Conservation (phyloP, 2,329 filamentous ascomycete genomes). For the Epichloe elymi region DNA sequence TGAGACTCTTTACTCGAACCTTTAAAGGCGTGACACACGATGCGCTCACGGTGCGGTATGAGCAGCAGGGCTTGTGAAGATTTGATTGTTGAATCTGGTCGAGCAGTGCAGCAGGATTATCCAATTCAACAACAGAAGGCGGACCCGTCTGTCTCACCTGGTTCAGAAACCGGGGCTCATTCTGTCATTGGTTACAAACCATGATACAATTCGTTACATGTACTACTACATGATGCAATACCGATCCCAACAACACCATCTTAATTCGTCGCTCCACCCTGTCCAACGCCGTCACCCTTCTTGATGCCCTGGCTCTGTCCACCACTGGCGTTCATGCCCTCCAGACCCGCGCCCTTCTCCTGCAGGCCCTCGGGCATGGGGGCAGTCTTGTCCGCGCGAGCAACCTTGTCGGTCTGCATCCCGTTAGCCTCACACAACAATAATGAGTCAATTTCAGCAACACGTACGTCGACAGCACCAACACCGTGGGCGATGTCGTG, state of each 20-base stretch:
- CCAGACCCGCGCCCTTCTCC: conserved; percentile 30
- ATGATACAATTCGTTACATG: background rate
- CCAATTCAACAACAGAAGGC: too few species aligned
- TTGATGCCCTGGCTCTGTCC: conserved; percentile 30
- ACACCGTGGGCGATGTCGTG: conserved; percentile 32
- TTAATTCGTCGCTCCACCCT: conserved; percentile 19
- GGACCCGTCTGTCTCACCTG: too few species aligned
- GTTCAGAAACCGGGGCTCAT: too few species aligned
- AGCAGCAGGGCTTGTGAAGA: conserved; percentile 8
- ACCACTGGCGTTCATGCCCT: conserved; percentile 28
- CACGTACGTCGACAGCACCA: conserved; percentile 24
- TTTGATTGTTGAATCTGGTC: too few species aligned
- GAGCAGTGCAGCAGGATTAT: too few species aligned
- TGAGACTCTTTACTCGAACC: background rate
- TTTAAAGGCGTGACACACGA: conserved; percentile 23
- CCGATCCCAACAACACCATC: background rate
- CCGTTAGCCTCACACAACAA: background rate
- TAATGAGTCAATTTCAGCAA: too few species aligned
- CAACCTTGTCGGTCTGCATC: conserved; percentile 23
- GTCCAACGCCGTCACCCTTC: conserved; percentile 26
- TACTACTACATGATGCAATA: background rate
- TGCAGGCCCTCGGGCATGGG: conserved; percentile 28
- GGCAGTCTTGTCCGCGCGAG: conserved; percentile 36
- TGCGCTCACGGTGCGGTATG: conserved; percentile 22
- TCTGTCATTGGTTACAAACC: background rate